These are phyloP conservation scores for Gossypium mustelinum DNA, from an alignment of 345 rosid genomes.

Conservation along the genomic window DNA sequence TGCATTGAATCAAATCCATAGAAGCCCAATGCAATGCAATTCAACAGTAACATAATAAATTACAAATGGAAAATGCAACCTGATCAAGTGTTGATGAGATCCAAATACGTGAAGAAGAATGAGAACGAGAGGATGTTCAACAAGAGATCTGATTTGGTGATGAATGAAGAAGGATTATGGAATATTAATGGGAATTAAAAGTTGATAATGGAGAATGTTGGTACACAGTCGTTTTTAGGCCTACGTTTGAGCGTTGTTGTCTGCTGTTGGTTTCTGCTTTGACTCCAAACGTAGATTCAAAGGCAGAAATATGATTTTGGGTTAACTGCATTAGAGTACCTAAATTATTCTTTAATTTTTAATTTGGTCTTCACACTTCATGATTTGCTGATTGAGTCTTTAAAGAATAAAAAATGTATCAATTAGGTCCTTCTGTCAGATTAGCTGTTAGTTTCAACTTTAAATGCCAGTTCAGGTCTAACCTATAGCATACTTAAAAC, in stretches of 20 bases:
- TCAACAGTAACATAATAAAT: background rate
- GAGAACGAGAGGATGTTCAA: background rate
- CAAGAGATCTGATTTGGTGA: conserved; percentile 4
- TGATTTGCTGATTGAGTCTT: background rate
- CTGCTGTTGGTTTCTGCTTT: background rate
- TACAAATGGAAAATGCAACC: background rate
- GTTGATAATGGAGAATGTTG: background rate
- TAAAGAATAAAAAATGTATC: too few species aligned
- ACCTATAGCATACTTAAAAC: too few species aligned
- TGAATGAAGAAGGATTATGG: background rate
- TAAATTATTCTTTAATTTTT: background rate
- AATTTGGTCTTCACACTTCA: background rate
- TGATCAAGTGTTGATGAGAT: conserved; percentile 8
- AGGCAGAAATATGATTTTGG: background rate
- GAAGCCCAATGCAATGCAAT: background rate
- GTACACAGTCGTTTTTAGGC: background rate
- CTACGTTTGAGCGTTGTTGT: background rate
- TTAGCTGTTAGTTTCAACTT: background rate
- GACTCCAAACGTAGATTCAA: background rate
- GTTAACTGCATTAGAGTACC: background rate
- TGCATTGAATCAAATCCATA: background rate
- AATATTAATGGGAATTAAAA: background rate
- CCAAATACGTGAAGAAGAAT: background rate
- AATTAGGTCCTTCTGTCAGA: background rate
- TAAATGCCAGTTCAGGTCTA: background rate